Evolutionary conservation across 2,329 filamentous ascomycete genomes (phyloP).

Genomic region (Verticillium klebahnii): DNA sequence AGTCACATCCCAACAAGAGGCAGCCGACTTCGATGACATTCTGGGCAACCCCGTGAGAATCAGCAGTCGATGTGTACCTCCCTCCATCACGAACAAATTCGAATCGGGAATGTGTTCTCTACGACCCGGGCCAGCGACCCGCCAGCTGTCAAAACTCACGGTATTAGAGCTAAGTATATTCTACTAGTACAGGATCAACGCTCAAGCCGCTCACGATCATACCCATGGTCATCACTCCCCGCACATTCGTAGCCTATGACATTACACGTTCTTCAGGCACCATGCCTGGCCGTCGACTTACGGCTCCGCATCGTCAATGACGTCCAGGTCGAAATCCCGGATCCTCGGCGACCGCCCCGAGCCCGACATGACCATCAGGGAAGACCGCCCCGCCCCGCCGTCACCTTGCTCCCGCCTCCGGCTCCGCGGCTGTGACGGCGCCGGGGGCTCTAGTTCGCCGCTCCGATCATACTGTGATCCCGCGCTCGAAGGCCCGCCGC

Average conservation of each 20-base stretch:
- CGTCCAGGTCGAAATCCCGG: slow-evolving; percentile 31
- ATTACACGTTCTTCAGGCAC: not conserved
- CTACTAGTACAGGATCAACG: too few relatives aligned
- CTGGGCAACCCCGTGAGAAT: too few relatives aligned
- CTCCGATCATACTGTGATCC: not conserved
- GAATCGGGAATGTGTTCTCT: too few relatives aligned
- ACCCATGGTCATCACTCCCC: not conserved
- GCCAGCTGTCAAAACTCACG: too few relatives aligned
- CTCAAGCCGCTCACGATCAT: too few relatives aligned
- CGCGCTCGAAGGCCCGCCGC: not conserved
- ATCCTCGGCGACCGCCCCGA: slow-evolving; percentile 20
- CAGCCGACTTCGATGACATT: too few relatives aligned
- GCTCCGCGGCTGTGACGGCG: not conserved
- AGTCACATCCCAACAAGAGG: too few relatives aligned
- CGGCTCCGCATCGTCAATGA: slow-evolving; percentile 24
- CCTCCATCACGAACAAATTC: too few relatives aligned
- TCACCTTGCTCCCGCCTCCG: slow-evolving; percentile 7
- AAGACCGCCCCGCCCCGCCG: not conserved
- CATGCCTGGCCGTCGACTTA: slow-evolving; percentile 4
- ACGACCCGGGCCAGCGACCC: too few relatives aligned
- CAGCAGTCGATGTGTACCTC: too few relatives aligned
- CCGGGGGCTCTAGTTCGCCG: not conserved
- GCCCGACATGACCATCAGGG: not conserved
- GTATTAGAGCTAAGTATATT: too few relatives aligned
- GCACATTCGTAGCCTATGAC: not conserved